Percentiles rank a stretch among this genome's conserved stretches.
Evolutionary conservation across 2,329 filamentous ascomycete species (phyloP).

Genomic region (Triangularia setosa): DNA sequence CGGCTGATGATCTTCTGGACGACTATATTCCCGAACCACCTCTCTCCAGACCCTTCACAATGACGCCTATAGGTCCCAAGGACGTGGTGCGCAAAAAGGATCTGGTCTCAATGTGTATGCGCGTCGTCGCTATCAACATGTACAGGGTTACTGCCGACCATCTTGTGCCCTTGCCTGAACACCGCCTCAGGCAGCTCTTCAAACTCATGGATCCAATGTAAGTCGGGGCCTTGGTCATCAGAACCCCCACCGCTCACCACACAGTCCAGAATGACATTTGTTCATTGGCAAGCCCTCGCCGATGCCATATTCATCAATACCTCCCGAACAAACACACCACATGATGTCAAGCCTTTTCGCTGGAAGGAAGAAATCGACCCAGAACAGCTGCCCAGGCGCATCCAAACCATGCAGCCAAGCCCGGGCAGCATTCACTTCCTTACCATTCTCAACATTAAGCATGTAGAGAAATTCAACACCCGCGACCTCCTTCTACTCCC

Average conservation of each 20-base stretch:
- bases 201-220: not conserved
- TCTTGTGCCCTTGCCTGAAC: not conserved
- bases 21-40: not conserved
- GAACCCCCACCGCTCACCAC: not conserved
- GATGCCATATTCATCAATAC: not conserved
- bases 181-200: not conserved
- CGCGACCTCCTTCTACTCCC: not conserved
- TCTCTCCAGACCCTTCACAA: not conserved
- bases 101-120: not conserved
- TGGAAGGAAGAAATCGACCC: not conserved
- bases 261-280: not conserved
- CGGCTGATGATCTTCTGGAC: too few relatives aligned
- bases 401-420: not conserved
- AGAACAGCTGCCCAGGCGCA: not conserved
- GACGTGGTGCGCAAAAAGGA: not conserved
- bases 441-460: not conserved
- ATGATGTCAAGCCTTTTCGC: not conserved
- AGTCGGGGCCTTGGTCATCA: not conserved
- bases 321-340: not conserved
- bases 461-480: not conserved
- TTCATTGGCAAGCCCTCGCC: not conserved
- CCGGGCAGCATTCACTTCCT: not conserved
- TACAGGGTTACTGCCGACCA: not conserved
- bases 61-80: not conserved
- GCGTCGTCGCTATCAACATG: not conserved